Evolutionary conservation across 1,139 yeast genomes (phyloP).

Genomic region (Blastobotrys raffinosifermentans): DNA sequence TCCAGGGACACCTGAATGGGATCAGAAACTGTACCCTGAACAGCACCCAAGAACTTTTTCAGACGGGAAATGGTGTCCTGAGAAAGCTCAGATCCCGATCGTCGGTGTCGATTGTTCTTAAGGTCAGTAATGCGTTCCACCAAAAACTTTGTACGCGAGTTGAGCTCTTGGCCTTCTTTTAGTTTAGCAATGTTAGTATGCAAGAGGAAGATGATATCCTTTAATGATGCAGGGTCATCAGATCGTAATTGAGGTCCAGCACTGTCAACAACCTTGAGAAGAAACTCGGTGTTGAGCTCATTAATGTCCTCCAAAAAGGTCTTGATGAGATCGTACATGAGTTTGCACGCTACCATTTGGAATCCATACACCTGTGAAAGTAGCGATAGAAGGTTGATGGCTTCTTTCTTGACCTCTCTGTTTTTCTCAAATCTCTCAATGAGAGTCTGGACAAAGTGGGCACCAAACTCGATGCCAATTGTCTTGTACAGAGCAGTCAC

Average conservation of each 20-base stretch:
- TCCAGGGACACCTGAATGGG: constrained; percentile 79
- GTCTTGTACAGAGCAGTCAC: constrained; percentile 65
- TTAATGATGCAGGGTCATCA: constrained; percentile 84
- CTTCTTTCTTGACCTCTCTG: constrained; percentile 40
- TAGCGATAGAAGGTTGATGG: constrained; percentile 65
- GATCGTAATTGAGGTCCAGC: constrained; percentile 82
- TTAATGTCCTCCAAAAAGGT: constrained; percentile 51
- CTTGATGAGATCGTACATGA: constrained; percentile 71
- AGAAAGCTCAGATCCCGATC: constrained; percentile 42
- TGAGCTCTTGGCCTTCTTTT: constrained; percentile 37
- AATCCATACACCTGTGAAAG: constrained; percentile 73
- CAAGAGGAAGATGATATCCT: constrained; percentile 62
- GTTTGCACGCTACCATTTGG: constrained; percentile 64
- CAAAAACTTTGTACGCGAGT: constrained; percentile 72
- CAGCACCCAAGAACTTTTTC: constrained; percentile 59
- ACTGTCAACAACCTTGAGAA: constrained; percentile 63
- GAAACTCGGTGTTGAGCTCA: constrained; percentile 70
- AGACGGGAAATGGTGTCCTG: constrained; percentile 50
- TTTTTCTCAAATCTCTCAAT: constrained; percentile 55
- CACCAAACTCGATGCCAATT: constrained; percentile 90
- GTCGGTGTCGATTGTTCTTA: constrained; percentile 75
- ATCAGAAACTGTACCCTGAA: constrained; percentile 42
- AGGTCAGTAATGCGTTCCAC: constrained; percentile 79
- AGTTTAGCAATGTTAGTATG: constrained; percentile 43
- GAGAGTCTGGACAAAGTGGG: constrained; percentile 69